Base-by-base conservation (phyloP, 2,329 filamentous ascomycete species). In the Colletotrichum sp. region DNA sequence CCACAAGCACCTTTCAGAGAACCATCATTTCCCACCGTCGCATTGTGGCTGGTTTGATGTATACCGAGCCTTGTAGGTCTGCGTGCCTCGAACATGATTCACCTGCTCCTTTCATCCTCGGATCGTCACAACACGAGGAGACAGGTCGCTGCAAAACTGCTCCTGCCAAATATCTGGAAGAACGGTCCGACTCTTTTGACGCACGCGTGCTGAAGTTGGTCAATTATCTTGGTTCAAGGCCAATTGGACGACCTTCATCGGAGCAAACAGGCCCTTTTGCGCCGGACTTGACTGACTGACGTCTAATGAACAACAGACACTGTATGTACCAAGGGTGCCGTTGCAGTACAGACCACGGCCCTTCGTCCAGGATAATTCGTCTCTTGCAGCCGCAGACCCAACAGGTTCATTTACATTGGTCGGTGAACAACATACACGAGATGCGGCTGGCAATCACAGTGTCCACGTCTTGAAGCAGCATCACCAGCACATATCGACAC, bases 381-480 rank as follows among this genome's bases (percentile, higher is more conserved):
- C 63, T 64, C 32, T 48, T 57, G 32, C 63, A 57, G 69, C 63
- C 55, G 39, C 57, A 43, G 67, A 69, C 32, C 68, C 68, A 61
- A 48, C 24, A n/a, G 48, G 28, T 15, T 68, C 39, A 39, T 67
- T 69, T 10, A 64, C 73, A 73, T 75, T 73, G 64, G 72, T 59
- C 59, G 30, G 32, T 16, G 18, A 28, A 30, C 57, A 73, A 24
- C 21, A 73, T 12, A 39, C 48, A 39, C 28, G 28, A 65, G 9
- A 68, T 52, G 64, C 64, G 73, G 64, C 73, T 68, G 48, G 60
- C 48, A 39, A 68, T 26, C 28, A 65, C 57, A 13, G 7, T 68
- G 71, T 59, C 61, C 73, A 43, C 39, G 55, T 72, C 32, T 72
- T 7, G 43, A 24, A 75, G 57, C 32, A 75, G 28, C 43, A 34